Conservation (phyloP, 768 basidiomycete species). For the Boletus rufocinnamomeus region DNA sequence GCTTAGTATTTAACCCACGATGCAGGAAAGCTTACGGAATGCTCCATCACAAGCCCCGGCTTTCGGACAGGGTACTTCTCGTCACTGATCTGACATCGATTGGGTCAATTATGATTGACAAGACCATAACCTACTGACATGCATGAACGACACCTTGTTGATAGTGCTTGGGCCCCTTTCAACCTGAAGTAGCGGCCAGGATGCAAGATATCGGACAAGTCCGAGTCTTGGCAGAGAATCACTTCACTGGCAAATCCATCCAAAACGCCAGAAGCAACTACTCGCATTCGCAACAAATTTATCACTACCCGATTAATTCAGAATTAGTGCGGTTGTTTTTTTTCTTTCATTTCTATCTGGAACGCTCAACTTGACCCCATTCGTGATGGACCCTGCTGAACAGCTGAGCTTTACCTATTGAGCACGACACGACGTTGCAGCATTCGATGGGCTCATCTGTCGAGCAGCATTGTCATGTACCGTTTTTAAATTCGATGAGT, state of each 20-base stretch:
- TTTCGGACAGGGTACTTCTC: background rate
- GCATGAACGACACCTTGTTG: background rate
- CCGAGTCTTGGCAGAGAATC: too few species aligned
- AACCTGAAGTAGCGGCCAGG: background rate
- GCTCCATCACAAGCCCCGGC: background rate
- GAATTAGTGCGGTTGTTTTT: background rate
- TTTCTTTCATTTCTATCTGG: background rate
- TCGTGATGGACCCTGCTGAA: background rate
- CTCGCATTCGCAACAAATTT: background rate
- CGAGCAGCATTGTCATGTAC: too few species aligned
- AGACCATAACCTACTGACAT: background rate
- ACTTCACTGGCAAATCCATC: background rate
- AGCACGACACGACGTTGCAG: too few species aligned
- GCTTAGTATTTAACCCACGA: background rate
- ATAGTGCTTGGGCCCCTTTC: background rate
- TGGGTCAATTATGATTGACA: background rate
- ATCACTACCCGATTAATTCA: background rate
- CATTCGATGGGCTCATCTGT: too few species aligned
- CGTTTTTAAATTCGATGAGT: background rate
- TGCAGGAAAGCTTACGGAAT: slow-evolving; percentile 17
- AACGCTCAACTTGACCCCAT: background rate
- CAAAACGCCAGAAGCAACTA: background rate
- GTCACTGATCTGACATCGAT: background rate
- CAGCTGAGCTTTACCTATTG: too few species aligned
- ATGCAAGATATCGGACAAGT: background rate